A percentile compares a stretch with the other conserved stretches of the same genome.
Conservation (phyloP, 495 filamentous ascomycete species). For the Aspergillus olivimuriae region DNA sequence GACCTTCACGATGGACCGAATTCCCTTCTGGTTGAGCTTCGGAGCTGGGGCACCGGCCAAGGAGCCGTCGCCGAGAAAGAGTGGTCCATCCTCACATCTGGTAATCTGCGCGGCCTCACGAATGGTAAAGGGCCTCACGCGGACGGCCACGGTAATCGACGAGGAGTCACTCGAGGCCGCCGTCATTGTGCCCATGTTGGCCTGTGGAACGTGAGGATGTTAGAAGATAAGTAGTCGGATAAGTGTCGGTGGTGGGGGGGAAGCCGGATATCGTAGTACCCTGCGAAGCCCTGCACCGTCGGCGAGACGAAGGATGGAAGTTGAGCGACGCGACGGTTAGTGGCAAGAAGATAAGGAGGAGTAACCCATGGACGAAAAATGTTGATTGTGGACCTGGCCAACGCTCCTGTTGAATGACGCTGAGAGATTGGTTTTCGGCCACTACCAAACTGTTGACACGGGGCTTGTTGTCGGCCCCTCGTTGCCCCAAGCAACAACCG, state of each 20-base stretch:
- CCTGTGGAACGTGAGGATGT: background rate
- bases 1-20: conserved; percentile 89
- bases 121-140: conserved; percentile 86
- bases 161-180: conserved; percentile 54
- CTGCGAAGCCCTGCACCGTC: conserved; percentile 16
- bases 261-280: conserved; percentile 13
- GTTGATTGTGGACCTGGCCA: conserved; percentile 20
- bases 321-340: background rate
- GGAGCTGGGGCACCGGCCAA: conserved; percentile 74
- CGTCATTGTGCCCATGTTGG: conserved; percentile 37
- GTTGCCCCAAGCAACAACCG: conserved; percentile 36
- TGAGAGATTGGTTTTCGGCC: conserved; percentile 10
- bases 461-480: conserved; percentile 20
- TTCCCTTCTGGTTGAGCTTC: conserved; percentile 78
- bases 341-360: conserved; percentile 6
- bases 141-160: conserved; percentile 67
- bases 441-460: conserved; percentile 27
- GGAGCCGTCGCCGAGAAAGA: conserved; percentile 94
- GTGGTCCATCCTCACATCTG: conserved; percentile 74
- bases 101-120: conserved; percentile 62
- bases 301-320: conserved; percentile 7
- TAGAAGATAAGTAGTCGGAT: background rate
- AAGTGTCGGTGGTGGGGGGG: conserved; percentile 4
- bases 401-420: conserved; percentile 11
- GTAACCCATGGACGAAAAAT: conserved; percentile 12